Evolutionary conservation across 148 eudicot species (phyloP), one percentile per base, ranked within the genome.

Genomic region (Camellia japonica): DNA sequence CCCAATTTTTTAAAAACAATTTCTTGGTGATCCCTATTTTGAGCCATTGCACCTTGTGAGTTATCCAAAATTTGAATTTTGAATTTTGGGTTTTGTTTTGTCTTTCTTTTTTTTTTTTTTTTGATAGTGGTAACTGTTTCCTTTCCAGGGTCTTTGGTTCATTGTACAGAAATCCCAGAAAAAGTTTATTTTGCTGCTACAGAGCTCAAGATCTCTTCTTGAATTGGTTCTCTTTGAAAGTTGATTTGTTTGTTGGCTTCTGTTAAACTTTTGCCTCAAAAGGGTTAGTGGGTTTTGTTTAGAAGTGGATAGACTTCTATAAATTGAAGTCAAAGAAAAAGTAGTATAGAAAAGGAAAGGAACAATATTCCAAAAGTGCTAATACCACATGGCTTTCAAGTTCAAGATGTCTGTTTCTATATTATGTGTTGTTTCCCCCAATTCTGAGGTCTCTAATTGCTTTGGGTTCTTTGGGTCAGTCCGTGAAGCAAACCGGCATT

Each of bases 351-450:
- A 30, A 5, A 49, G 52, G 7, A 49, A 68, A 56, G 1, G 56
- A 51, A 71, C 55, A 77, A 42, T 5, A n/a, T 49, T 72, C 4
- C 23, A 62, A 64, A 63, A 74, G 62, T 59, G 62, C 13, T 69
- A 42, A 20, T 15, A 20, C 23, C 12, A 30, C 52, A 5, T 4
- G 6, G 52, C 16, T 16, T 82, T 51, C 38, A 58, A 46, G 54
- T 42, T 78, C 74, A 76, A 52, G 79, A 96, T 96, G 99, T 86
- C 98, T 87, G 91, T 90, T 86, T 90, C 93, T 89, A 80, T 90
- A 74, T 54, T 89, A 63, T 86, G 95, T 93, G 90, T 92, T 58
- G 93, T 90, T 77, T 83, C 92, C 38, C 98, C 97, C 58, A 90
- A 76, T 52, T 89, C 90, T 59, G 97, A 96, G 83, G 80, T 87